phyloP scores from a whole-genome alignment of 345 rosid genomes.

The Acer yangbiense region DNA sequence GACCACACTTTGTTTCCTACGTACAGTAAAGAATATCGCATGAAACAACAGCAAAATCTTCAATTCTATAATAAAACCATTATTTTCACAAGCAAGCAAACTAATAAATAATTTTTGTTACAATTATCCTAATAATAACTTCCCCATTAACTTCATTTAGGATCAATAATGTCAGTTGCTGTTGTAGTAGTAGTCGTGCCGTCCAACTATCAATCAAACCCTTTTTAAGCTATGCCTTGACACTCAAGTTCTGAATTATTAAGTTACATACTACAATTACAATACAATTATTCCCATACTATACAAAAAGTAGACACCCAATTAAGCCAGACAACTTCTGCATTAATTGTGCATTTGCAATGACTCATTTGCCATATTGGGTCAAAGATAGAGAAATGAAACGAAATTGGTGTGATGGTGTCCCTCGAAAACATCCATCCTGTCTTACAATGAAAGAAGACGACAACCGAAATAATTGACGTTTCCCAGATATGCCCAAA shows the following conservation, averaged over 20 bases:
- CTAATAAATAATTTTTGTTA: too few relatives aligned
- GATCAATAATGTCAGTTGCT: not conserved
- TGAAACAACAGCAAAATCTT: not conserved
- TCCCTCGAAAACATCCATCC: not conserved
- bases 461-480: not conserved
- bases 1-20: not conserved
- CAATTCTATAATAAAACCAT: not conserved
- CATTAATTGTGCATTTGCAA: not conserved
- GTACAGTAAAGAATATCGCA: not conserved
- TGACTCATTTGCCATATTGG: not conserved
- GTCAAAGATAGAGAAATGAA: constrained; percentile 7
- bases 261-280: not conserved
- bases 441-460: not conserved
- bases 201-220: too few relatives aligned
- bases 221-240: not conserved
- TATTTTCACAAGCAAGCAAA: not conserved
- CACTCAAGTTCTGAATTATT: not conserved
- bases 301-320: not conserved
- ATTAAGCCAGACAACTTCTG: too few relatives aligned
- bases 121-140: too few relatives aligned
- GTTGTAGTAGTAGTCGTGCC: not conserved
- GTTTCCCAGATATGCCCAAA: not conserved
- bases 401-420: too few relatives aligned
- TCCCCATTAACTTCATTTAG: not conserved
- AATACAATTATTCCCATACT: not conserved